phyloP scores from a whole-genome alignment of 2,329 filamentous ascomycete genomes.

The Aspergillus ibericus region DNA sequence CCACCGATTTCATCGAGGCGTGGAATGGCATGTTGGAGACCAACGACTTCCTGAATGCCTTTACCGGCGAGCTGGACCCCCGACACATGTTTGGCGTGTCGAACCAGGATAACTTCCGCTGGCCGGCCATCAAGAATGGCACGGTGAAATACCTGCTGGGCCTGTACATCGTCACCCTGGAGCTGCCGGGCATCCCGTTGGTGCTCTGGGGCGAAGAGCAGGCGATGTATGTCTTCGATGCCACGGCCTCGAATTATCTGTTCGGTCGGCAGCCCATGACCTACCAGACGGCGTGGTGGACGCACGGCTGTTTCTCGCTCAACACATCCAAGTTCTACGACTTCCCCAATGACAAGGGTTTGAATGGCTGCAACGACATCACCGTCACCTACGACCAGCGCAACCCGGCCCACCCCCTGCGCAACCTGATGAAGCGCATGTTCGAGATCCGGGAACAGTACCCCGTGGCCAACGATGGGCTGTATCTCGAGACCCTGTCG shows the following conservation, averaged over 20 bases:
- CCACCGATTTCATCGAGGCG: constrained; percentile 53
- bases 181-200: constrained; percentile 60
- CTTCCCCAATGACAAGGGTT: constrained; percentile 56
- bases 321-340: constrained; percentile 57
- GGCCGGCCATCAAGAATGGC: constrained; percentile 59
- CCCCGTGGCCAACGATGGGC: constrained; percentile 60
- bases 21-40: constrained; percentile 58
- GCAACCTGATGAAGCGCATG: constrained; percentile 61
- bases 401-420: constrained; percentile 60
- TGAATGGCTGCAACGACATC: constrained; percentile 57
- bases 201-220: constrained; percentile 68
- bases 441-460: constrained; percentile 58
- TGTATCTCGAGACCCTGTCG: constrained; percentile 54
- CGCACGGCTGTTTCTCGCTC: constrained; percentile 62
- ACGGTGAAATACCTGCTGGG: constrained; percentile 57
- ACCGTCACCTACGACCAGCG: constrained; percentile 59
- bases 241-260: constrained; percentile 63
- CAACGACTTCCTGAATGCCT: constrained; percentile 60
- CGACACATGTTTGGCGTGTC: constrained; percentile 63
- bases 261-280: constrained; percentile 64
- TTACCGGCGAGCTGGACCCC: constrained; percentile 58
- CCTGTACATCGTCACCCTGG: constrained; percentile 57
- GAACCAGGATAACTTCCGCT: constrained; percentile 65
- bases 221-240: constrained; percentile 62
- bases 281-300: constrained; percentile 60